phyloP scores from a whole-genome alignment of 768 basidiomycete species.

The Rhodotorula kratochvilovae region DNA sequence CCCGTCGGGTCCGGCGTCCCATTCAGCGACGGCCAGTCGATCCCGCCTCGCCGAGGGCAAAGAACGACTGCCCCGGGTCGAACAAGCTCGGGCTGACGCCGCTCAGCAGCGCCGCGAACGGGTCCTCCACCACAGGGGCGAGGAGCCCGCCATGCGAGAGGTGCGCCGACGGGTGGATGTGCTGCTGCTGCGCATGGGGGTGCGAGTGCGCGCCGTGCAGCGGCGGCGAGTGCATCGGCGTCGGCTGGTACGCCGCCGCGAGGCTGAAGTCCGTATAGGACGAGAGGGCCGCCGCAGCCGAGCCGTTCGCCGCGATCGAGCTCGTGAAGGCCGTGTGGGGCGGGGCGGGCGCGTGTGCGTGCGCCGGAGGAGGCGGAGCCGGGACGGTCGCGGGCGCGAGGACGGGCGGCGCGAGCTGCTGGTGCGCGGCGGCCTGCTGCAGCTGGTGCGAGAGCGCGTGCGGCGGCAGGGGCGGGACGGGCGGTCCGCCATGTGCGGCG shows the following conservation, averaged over 20 bases:
- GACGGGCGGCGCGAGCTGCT: not conserved
- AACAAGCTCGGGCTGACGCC: conserved; percentile 23
- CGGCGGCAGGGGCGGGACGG: not conserved
- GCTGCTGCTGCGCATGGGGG: no score
- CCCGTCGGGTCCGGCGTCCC: not conserved
- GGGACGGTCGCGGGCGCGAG: not conserved
- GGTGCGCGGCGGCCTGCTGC: not conserved
- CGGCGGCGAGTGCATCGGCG: conserved; percentile 13
- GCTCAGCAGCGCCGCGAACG: conserved; percentile 20
- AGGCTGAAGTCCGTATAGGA: conserved; percentile 7
- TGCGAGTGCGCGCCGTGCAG: no score
- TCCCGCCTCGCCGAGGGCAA: conserved; percentile 16
- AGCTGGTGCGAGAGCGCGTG: not conserved
- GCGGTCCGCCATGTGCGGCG: no score
- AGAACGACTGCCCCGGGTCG: conserved; percentile 15
- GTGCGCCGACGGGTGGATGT: not conserved
- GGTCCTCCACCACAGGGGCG: conserved; percentile 4
- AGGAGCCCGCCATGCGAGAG: not conserved
- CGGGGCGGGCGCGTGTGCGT: not conserved
- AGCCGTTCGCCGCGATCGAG: not conserved
- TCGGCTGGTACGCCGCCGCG: conserved; percentile 19
- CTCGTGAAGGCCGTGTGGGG: not conserved
- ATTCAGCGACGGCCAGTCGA: not conserved
- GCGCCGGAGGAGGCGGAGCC: not conserved
- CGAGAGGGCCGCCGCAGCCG: not conserved